Percentiles rank a stretch among this genome's conserved stretches.
Evolutionary conservation across 192 early-diverging fungal species (phyloP).

Genomic region (Thoreauomyces humboldtii): DNA sequence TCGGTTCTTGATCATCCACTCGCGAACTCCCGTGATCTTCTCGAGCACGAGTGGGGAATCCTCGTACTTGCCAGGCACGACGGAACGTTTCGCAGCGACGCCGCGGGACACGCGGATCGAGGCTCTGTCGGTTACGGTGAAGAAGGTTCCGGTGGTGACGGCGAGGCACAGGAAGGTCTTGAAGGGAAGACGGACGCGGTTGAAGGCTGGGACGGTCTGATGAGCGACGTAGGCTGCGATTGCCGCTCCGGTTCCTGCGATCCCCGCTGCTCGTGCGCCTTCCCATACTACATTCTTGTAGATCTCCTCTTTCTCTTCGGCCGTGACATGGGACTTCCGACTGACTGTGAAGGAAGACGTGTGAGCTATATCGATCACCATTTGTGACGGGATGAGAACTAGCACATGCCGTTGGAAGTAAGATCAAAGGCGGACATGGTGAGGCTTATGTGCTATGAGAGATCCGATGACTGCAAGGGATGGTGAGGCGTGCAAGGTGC

Average conservation of each 20-base stretch:
- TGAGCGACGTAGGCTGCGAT: neutral
- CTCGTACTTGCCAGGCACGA: neutral
- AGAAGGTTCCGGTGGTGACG: slow-evolving; percentile 26
- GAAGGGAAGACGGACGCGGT: slow-evolving; percentile 17
- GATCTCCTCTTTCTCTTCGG: slow-evolving; percentile 19
- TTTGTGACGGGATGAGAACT: no score
- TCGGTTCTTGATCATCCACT: slow-evolving; percentile 23
- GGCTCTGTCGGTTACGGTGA: slow-evolving; percentile 23
- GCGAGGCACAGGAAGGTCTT: slow-evolving; percentile 22
- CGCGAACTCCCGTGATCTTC: slow-evolving; percentile 1
- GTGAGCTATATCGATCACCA: no score
- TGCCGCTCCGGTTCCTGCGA: neutral
- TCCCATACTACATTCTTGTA: slow-evolving; percentile 29
- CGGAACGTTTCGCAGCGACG: neutral
- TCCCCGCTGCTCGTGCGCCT: slow-evolving; percentile 7
- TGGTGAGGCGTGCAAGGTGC: no score
- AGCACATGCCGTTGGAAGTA: no score
- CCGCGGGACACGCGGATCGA: slow-evolving; percentile 15
- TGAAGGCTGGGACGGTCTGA: neutral
- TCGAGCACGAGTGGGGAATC: neutral
- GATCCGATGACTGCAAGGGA: no score
- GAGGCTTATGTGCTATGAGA: no score
- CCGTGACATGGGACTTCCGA: neutral
- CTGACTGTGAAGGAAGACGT: no score
- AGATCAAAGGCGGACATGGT: neutral